phyloP scores from a whole-genome alignment of 2,329 filamentous ascomycete genomes.

The Aspergillus udagawae region DNA sequence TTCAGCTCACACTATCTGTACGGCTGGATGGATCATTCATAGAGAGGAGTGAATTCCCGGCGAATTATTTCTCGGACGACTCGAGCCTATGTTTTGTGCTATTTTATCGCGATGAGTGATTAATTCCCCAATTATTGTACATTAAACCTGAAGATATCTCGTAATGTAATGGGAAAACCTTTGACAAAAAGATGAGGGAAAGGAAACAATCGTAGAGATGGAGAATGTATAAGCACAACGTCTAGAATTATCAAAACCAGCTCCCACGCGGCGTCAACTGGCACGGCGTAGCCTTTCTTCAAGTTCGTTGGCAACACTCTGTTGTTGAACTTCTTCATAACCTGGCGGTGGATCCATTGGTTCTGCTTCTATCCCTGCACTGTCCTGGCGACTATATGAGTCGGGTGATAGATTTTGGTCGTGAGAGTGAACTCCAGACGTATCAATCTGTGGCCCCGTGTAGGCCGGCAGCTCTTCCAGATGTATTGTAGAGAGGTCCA shows the following conservation, averaged over 20 bases:
- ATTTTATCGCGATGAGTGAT: not conserved
- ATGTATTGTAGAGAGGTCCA: conserved; percentile 63
- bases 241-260: not conserved
- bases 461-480: conserved; percentile 88
- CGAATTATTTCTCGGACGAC: not conserved
- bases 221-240: not conserved
- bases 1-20: not conserved
- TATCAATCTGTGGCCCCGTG: conserved; percentile 54
- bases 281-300: conserved; percentile 52
- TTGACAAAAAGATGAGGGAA: not conserved
- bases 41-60: not conserved
- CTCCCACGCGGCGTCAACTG: conserved; percentile 16
- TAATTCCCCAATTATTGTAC: not conserved
- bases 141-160: not conserved
- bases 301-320: conserved; percentile 69
- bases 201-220: not conserved
- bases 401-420: conserved; percentile 7
- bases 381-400: conserved; percentile 17
- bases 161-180: not conserved
- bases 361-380: conserved; percentile 33
- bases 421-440: conserved; percentile 2
- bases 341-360: conserved; percentile 76
- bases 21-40: not conserved
- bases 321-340: conserved; percentile 87
- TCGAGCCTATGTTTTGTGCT: not conserved